These are phyloP conservation scores for Rubia yunnanensis DNA, from an alignment of 257 asterid species.

Conservation along the genomic window DNA sequence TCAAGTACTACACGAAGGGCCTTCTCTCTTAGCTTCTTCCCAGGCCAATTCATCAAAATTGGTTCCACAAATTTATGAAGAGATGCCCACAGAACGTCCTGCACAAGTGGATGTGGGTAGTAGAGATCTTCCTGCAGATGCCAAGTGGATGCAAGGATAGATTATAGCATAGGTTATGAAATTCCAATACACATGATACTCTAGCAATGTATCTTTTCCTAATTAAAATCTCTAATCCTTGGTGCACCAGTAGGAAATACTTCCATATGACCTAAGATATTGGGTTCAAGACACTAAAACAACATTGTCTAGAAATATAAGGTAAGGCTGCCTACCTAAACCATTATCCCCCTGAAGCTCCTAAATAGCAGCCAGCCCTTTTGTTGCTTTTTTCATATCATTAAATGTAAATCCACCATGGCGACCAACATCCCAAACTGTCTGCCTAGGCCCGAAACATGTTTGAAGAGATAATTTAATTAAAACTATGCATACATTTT, in stretches of 20 bases:
- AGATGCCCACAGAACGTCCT: constrained; percentile 86
- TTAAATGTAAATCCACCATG: not conserved
- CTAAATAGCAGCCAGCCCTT: not conserved
- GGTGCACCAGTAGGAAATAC: not conserved
- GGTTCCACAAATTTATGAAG: constrained; percentile 84
- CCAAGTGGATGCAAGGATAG: not conserved
- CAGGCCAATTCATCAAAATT: constrained; percentile 85
- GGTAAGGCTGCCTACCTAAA: not conserved
- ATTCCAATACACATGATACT: not conserved
- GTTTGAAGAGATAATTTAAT: not conserved
- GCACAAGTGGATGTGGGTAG: constrained; percentile 89
- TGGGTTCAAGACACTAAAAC: not conserved
- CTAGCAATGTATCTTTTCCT: not conserved
- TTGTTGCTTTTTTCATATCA: not conserved
- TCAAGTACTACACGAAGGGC: constrained; percentile 66
- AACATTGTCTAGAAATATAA: not conserved
- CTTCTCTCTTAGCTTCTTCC: constrained; percentile 77
- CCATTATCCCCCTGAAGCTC: not conserved
- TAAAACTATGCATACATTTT: not conserved
- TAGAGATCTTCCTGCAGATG: constrained; percentile 87
- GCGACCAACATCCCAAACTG: not conserved
- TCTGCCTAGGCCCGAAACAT: too few relatives aligned
- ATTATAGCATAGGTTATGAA: not conserved
- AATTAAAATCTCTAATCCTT: not conserved
- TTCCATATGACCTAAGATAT: not conserved